These are phyloP conservation scores for Plasmodium yoelii DNA, from an alignment of 169 alveolate species.

Conservation along the genomic window DNA sequence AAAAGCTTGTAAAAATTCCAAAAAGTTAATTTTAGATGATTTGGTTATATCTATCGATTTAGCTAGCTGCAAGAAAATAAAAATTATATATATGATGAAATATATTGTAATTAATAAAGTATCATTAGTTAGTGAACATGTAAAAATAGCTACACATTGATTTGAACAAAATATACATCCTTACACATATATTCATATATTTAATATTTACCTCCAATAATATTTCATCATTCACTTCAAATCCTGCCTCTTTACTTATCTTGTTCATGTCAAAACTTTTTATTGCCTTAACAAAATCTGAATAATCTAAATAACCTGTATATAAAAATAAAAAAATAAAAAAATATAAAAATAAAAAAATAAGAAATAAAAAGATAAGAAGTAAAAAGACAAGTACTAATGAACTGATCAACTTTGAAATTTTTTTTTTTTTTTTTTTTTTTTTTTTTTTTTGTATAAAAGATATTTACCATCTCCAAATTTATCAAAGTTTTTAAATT, in stretches of 20 bases:
- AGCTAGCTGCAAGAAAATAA: conserved; percentile 81
- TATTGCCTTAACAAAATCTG: conserved; percentile 88
- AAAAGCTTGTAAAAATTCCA: conserved; percentile 90
- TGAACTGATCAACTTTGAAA: not conserved
- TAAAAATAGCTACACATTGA: too few species aligned
- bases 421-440: too few species aligned
- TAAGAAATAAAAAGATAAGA: not conserved
- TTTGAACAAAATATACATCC: not conserved
- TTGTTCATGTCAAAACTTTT: conserved; percentile 85
- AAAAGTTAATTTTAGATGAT: conserved; percentile 86
- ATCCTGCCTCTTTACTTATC: conserved; percentile 86
- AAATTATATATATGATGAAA: not conserved
- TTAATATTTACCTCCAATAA: conserved; percentile 68
- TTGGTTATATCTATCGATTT: conserved; percentile 87
- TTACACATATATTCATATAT: not conserved
- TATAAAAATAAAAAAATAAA: conserved; percentile 11
- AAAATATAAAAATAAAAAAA: conserved; percentile 5
- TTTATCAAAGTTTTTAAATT: conserved; percentile 87
- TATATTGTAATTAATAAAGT: not conserved
- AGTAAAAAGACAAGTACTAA: not conserved
- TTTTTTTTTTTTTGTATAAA: not conserved
- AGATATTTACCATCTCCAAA: conserved; percentile 75
- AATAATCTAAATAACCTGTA: conserved; percentile 85
- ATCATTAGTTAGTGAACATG: not conserved
- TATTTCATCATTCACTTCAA: conserved; percentile 85